Base-by-base conservation (phyloP, 2,329 filamentous ascomycete genomes). In the Penicillium expansum region DNA sequence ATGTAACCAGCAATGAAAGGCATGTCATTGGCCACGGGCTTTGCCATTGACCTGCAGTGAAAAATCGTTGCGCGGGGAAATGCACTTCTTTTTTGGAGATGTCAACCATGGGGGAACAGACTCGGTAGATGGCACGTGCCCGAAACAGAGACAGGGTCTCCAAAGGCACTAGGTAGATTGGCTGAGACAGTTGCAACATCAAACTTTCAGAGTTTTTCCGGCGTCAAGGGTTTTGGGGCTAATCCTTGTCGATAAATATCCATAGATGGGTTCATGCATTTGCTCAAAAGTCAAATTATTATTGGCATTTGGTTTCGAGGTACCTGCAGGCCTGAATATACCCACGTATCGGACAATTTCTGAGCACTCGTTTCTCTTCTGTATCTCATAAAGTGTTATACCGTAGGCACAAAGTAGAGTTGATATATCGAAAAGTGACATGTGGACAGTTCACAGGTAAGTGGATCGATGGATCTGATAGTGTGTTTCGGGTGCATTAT, bases 381-480 rank as follows among this genome's bases (percentile, higher is more conserved):
- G 55, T 64, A 45, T 60, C 58, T 52, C 58, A 58, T 52, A 52
- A 57, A 57, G 37, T 60, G 30, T 3, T 55, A 38, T 55, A 55
- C 18, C 8, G 13, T 32, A 20, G 22, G 18, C 6, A n/a, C n/a
- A 18, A 43, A 47, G 48, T 58, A 14, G 16, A 24, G 29, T 33
- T 63, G 64, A 66, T 64, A 54, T 50, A 60, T 64, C 62, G 52
- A 47, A 59, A 60, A 55, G 41, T 47, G 51, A 52, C n/a, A 29
- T 47, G n/a, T 52, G 61, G 59, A 55, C 51, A 53, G 52, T 48
- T 29, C 22, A 42, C 57, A 59, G 57, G 58, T 58, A 58, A 55
- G 54, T 55, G 55, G 56, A 53, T 24, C 14, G 57, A 58, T 52
- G 41, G 60, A 61, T 60, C 61, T 58, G 41, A 56, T 55, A 43